Evolutionary conservation across 225 moss, liverwort and hornwort genomes (phyloP).

Genomic region (Asterella californica): DNA sequence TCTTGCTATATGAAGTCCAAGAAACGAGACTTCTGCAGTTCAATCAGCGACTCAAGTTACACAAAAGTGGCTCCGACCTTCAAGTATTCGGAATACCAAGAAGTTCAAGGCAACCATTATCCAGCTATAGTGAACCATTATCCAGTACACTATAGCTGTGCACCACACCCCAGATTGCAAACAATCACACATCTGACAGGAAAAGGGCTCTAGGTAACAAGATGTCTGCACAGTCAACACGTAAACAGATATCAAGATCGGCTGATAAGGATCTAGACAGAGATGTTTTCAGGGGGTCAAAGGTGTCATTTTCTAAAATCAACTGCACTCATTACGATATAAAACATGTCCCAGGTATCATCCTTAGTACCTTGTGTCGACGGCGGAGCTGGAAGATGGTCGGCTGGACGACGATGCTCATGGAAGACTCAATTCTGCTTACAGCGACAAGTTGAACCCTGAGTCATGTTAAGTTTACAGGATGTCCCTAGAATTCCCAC

Average conservation of each 20-base stretch:
- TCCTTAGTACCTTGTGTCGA: slow-evolving; percentile 1
- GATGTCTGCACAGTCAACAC: not conserved
- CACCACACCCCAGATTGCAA: not conserved
- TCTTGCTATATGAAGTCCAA: too few species aligned
- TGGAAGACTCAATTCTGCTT: not conserved
- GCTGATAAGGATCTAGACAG: not conserved
- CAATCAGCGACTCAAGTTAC: too few species aligned
- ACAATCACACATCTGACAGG: too few species aligned
- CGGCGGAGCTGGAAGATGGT: not conserved
- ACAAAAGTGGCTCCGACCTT: too few species aligned
- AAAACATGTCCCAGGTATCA: not conserved
- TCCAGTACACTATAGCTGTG: not conserved
- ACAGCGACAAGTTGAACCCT: not conserved
- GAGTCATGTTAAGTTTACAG: not conserved
- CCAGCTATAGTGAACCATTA: too few species aligned
- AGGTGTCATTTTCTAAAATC: not conserved
- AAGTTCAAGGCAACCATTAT: not conserved
- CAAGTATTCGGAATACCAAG: not conserved
- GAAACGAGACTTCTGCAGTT: too few species aligned
- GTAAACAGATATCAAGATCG: not conserved
- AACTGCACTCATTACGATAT: not conserved
- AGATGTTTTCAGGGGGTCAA: not conserved
- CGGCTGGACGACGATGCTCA: not conserved
- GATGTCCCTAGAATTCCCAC: not conserved
- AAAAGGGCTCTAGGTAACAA: too few species aligned